These are phyloP conservation scores for Saccharomyces hybrid DNA, from an alignment of 1,139 yeast species.

Conservation along the genomic window DNA sequence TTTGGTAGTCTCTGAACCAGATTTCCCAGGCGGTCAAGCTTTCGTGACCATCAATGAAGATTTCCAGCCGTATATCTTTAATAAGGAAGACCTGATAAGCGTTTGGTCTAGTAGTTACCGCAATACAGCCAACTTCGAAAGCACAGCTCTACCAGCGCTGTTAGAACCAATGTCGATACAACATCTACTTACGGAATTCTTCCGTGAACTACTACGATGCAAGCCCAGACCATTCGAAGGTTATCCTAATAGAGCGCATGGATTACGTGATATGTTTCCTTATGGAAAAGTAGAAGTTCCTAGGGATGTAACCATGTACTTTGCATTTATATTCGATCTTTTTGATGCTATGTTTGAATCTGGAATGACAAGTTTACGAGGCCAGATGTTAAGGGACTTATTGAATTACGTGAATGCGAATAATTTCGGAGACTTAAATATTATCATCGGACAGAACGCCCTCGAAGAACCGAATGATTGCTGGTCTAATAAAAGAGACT, in stretches of 20 bases:
- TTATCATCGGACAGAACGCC: neutral
- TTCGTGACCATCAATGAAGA: conserved; percentile 12
- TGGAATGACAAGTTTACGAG: neutral
- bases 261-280: conserved; percentile 2
- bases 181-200: conserved; percentile 12
- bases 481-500: neutral
- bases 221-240: neutral
- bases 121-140: conserved; percentile 9
- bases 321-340: neutral
- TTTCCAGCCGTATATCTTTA: conserved; percentile 13
- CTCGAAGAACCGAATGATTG: neutral
- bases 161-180: conserved; percentile 13
- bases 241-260: neutral
- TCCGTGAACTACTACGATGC: conserved; percentile 11
- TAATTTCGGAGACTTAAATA: neutral
- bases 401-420: neutral
- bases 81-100: conserved; percentile 12
- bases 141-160: conserved; percentile 11
- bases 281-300: conserved; percentile 3
- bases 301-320: neutral
- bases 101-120: conserved; percentile 13
- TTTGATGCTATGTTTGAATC: neutral
- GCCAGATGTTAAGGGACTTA: neutral
- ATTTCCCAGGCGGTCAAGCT: conserved; percentile 14
- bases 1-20: conserved; percentile 17